Evolutionary conservation across 177 flowering plant species (phyloP).

Genomic region (Tripterygium wilfordii): DNA sequence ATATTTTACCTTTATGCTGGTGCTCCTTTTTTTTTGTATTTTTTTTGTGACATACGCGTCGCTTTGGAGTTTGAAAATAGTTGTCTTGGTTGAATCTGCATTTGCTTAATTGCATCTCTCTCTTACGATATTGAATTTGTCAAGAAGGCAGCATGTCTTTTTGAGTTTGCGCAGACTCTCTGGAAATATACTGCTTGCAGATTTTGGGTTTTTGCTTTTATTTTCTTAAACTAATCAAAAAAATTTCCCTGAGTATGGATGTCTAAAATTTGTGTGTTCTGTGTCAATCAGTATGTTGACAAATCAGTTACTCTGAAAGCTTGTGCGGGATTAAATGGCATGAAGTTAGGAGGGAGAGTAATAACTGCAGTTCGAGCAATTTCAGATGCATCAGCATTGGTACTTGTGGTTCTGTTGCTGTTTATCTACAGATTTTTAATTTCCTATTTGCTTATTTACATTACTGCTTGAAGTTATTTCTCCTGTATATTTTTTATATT

Average conservation of each 20-base stretch:
- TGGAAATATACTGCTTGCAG: too few relatives aligned
- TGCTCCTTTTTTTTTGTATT: too few relatives aligned
- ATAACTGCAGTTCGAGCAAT: constrained; percentile 71
- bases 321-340: constrained; percentile 92
- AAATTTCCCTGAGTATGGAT: too few relatives aligned
- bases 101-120: background rate
- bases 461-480: background rate
- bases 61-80: too few relatives aligned
- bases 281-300: constrained; percentile 88
- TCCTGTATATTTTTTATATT: background rate
- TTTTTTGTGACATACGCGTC: too few relatives aligned
- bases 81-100: too few relatives aligned
- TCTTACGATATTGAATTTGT: too few relatives aligned
- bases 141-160: too few relatives aligned
- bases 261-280: too few relatives aligned
- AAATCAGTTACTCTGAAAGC: constrained; percentile 76
- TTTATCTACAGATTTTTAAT: background rate
- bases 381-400: constrained; percentile 43
- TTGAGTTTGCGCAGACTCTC: background rate
- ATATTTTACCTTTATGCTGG: too few relatives aligned
- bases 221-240: too few relatives aligned
- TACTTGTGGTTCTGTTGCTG: constrained; percentile 10
- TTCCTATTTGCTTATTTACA: background rate
- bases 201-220: too few relatives aligned
- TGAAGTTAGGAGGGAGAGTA: constrained; percentile 83